Evolutionary conservation across 1,284 basidiomycete genomes (phyloP), one percentile per base, ranked within the genome.

Genomic region (Trichosporon coremiiforme): DNA sequence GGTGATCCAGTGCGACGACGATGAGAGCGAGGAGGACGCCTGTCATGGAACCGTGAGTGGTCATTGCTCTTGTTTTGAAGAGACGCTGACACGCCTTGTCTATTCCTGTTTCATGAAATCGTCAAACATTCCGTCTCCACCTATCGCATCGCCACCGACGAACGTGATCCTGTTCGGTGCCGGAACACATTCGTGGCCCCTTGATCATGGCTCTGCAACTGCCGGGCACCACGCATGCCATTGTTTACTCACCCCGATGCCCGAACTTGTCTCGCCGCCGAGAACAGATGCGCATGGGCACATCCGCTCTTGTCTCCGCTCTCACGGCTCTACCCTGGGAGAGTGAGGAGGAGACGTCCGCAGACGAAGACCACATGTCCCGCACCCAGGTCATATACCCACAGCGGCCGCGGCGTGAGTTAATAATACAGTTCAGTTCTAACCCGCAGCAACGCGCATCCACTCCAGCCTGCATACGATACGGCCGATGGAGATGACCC

Each of bases 241-340:
- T 53, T 53, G 50, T 53, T 53, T 53, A 20, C 20, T 53, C 50
- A 53, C 50, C 50, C 50, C 50, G 50, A 57, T 57, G 55, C 8
- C 55, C 55, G 55, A 57, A 1, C 25, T 15, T 29, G 13, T 20
- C 22, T 53, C 50, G 50, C 50, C 22, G 25, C 22, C 29, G 29
- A 25, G 20, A 38, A 60, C 22, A 83, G 80, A 77, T 79, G 36
- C 79, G 77, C 17, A 79, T 80, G 77, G 81, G 81, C 15, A 78
- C 80, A 15, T 81, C 81, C 4, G 80, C 81, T n/a, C 75, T 83
- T 31, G 73, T 83, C 31, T 82, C 81, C 0, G 81, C 81, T 2
- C 71, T 83, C 31, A 79, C 79, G 10, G 79, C 81, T 0, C 35
- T 83, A 10, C 79, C 81, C 1, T 78, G 77, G 77, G 79, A 83